phyloP scores from a whole-genome alignment of 139 green algal species.

The Volvox reticuliferus region DNA sequence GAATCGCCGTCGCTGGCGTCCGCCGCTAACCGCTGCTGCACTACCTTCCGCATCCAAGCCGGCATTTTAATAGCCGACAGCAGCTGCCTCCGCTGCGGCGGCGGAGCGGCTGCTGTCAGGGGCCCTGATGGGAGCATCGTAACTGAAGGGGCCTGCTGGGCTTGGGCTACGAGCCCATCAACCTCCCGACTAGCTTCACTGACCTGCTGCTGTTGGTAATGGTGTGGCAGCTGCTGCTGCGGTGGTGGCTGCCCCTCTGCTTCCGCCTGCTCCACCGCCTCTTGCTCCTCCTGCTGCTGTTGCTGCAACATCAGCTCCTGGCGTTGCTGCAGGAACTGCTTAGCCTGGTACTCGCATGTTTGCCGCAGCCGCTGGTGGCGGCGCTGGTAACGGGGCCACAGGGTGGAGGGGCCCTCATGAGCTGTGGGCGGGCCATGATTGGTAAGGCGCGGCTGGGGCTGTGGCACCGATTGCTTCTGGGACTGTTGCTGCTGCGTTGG shows the following conservation, averaged over 20 bases:
- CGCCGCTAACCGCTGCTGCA: constrained; percentile 1
- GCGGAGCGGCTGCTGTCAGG: not conserved
- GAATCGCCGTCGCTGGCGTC: not conserved
- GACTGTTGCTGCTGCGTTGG: not conserved
- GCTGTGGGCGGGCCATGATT: not conserved
- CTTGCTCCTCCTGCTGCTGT: not conserved
- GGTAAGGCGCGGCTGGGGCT: not conserved
- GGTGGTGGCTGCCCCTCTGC: not conserved
- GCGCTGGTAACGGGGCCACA: not conserved
- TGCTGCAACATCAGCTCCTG: not conserved
- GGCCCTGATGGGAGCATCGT: not conserved
- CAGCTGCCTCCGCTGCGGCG: not conserved
- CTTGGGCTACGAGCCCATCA: no score
- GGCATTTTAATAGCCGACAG: not conserved
- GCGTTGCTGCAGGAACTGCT: not conserved
- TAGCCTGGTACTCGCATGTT: constrained; percentile 5
- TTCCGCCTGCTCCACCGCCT: not conserved
- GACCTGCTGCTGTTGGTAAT: not conserved
- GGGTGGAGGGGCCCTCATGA: no score
- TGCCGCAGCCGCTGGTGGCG: not conserved
- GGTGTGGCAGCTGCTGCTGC: not conserved
- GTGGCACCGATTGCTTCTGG: not conserved
- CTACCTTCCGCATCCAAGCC: constrained; percentile 13
- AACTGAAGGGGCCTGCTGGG: no score
- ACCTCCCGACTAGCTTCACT: no score